Conservation (phyloP, 495 filamentous ascomycete genomes). For the Ascobolus immersus region DNA sequence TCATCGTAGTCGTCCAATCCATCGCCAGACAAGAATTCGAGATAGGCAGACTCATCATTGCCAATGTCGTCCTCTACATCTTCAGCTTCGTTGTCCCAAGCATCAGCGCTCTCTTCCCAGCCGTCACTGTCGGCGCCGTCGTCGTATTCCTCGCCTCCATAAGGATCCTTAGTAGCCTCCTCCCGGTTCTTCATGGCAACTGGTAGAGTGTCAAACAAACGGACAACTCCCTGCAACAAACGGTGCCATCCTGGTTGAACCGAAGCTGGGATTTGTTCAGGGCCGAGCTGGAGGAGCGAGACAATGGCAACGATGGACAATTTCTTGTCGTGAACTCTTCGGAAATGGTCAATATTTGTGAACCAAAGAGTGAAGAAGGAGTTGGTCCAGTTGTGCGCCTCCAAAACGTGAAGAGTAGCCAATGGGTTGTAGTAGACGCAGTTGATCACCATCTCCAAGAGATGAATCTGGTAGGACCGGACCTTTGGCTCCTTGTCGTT, state of each 20-base stretch:
- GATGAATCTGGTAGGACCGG: constrained; percentile 77
- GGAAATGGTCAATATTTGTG: constrained; percentile 79
- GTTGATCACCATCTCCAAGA: constrained; percentile 99
- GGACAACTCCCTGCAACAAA: constrained; percentile 67
- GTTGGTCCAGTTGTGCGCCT: constrained; percentile 89
- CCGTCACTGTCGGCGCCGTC: constrained; percentile 54
- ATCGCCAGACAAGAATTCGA: constrained; percentile 70
- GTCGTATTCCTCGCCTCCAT: constrained; percentile 35
- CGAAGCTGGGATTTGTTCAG: constrained; percentile 55
- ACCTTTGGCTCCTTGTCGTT: constrained; percentile 40
- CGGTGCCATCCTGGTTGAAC: constrained; percentile 95
- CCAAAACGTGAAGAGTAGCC: constrained; percentile 43
- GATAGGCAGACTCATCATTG: constrained; percentile 79
- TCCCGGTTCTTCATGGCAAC: constrained; percentile 72
- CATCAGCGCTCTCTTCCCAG: constrained; percentile 40
- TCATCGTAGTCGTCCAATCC: constrained; percentile 34
- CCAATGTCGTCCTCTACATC: constrained; percentile 27
- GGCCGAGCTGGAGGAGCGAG: constrained; percentile 47
- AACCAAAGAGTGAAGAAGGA: constrained; percentile 99
- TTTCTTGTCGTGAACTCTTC: constrained; percentile 92
- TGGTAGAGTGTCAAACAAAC: constrained; percentile 76
- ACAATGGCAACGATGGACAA: constrained; percentile 83
- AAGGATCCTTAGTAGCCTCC: constrained; percentile 77
- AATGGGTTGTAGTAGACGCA: constrained; percentile 86
- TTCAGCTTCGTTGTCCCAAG: constrained; percentile 40